phyloP scores from a whole-genome alignment of 2,329 filamentous ascomycete genomes.

The Bipolaris gigantea region DNA sequence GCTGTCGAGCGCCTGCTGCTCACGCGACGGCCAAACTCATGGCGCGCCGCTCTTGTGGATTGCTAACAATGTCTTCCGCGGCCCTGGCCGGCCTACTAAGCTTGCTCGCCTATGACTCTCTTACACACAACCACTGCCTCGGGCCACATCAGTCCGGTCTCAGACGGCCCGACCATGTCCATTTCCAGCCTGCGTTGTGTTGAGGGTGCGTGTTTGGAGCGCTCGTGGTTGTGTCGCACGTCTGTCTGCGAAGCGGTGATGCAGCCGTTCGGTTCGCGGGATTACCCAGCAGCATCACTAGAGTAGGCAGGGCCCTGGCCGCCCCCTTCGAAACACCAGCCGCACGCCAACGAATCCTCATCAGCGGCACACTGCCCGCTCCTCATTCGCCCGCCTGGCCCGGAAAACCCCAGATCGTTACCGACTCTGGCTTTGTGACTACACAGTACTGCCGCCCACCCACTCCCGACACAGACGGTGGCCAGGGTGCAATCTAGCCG shows the following conservation, averaged over 20 bases:
- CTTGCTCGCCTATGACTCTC: constrained; percentile 19
- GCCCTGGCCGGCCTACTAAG: constrained; percentile 12
- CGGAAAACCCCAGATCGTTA: constrained; percentile 15
- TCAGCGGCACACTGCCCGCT: constrained; percentile 20
- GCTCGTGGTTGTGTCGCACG: constrained; percentile 13
- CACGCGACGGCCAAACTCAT: constrained; percentile 2
- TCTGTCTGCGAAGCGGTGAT: constrained; percentile 17
- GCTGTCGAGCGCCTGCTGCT: neutral
- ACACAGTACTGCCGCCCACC: constrained; percentile 22
- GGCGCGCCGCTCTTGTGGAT: constrained; percentile 4
- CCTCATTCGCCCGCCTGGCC: constrained; percentile 21
- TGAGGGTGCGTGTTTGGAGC: neutral
- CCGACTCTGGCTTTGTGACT: constrained; percentile 16
- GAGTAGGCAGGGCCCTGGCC: constrained; percentile 15
- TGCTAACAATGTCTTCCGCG: constrained; percentile 3
- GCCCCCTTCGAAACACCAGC: constrained; percentile 17
- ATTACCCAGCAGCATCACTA: constrained; percentile 16
- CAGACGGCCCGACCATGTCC: constrained; percentile 21
- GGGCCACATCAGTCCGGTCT: constrained; percentile 28
- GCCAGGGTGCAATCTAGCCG: neutral
- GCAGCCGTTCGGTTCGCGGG: constrained; percentile 19
- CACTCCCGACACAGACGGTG: constrained; percentile 9
- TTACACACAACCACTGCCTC: constrained; percentile 20
- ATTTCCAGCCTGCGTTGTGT: constrained; percentile 3
- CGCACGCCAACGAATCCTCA: constrained; percentile 15